Evolutionary conservation across 2,329 filamentous ascomycete species (phyloP), one percentile per base, ranked within the genome.

Genomic region (Drechslera avenae): DNA sequence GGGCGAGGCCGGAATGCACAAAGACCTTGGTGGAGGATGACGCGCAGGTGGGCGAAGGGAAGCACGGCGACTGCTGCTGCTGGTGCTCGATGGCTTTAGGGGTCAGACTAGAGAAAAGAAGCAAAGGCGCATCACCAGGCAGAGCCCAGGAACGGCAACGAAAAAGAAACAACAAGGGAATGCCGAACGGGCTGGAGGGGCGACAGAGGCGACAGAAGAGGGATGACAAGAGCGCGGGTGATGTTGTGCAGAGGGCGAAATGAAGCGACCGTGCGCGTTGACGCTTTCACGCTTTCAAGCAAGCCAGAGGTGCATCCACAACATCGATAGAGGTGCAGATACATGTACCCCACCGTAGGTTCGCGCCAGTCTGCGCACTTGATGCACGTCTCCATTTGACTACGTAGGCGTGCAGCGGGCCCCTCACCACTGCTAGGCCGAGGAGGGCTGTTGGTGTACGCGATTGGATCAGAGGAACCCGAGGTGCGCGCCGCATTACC

Each of bases 141-240:
- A 59, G 68, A 67, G 58, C 66, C 64, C 64, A 64, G 48, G 57
- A 33, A 63, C 60, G 60, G 59, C 65, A 60, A 56, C 53, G 61
- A 60, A 54, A 58, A 52, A 36, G 56, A 61, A 57, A 54, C 53
- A 57, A 54, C 53, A 62, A 61, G 66, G 57, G 50, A 60, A 68
- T 52, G 58, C 57, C 56, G 50, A 55, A 60, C 52, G 55, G 60
- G 50, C 58, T 55, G 57, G 61, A 61, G 57, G 52, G 58, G 54
- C 59, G 39, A 51, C 52, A 56, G 46, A 50, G 46, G 44, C 49
- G 49, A 52, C 44, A 36, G 59, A 56, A 52, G 50, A 56, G 57
- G 54, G 47, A 56, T 50, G 42, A 59, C 56, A 51, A 60, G 46
- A 56, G 56, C 48, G 43, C 45, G 49, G 57, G 47, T 56, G 58